Base-by-base conservation (phyloP, 2,329 filamentous ascomycete species). In the Neofusicoccum ribis region DNA sequence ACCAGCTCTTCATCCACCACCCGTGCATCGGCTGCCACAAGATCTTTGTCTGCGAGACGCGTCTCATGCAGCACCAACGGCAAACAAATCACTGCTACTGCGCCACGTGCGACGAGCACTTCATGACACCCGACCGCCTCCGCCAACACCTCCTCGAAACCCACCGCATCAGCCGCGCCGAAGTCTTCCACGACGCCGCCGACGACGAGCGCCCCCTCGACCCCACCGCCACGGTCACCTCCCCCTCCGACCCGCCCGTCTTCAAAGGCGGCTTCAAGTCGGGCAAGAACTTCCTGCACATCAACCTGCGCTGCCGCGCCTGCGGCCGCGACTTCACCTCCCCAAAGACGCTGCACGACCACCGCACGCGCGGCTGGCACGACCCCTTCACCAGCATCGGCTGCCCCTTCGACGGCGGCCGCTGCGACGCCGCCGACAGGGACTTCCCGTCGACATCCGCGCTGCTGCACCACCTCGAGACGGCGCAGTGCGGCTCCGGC, bases 301-400 rank as follows among this genome's bases (percentile, higher is more conserved):
- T 65, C 37, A 27, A 37, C 36, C 31, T 65, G 37, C 44, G 63
- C 46, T 65, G 63, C 37, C 44, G 63, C 14, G 17, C 61, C 27
- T 65, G 63, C 54, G 63, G 54, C 7, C 31, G 41, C 8, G 54
- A 65, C n/a, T 65, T 65, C 46, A 65, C 63, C 27, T 41, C 31
- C 5, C 63, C 63, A 11, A 65, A 65, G 47, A 65, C 63, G n/a
- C 63, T 65, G 27, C 63, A 65, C 54, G 63, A 61, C 63, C 63
- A 65, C 39, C 63, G 63, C 37, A 65, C 63, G 15, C 54, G 63
- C 44, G 63, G 63, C 44, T 54, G 54, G 63, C 63, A 65, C 39
- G 63, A 65, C 17, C 54, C 63, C 15, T 65, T 65, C 36, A 39
- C 63, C 20, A 43, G 17, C 6, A 3, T 65, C 63, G 6, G 9